Percentiles rank a stretch among this genome's conserved stretches.
phyloP scores from a whole-genome alignment of 2,329 filamentous ascomycete genomes.

The Colletotrichum salicis region DNA sequence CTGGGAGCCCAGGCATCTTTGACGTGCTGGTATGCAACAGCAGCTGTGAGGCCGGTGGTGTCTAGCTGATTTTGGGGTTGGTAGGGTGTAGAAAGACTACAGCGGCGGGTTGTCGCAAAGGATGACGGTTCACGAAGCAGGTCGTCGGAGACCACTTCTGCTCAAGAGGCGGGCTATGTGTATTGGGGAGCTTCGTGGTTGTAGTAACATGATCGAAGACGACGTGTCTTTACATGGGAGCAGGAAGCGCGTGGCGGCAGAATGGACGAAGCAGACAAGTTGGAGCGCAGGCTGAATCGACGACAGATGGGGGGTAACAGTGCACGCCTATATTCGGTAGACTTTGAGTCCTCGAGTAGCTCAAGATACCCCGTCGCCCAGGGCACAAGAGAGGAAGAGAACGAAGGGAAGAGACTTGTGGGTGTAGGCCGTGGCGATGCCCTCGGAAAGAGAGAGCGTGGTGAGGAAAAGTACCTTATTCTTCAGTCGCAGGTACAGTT shows the following conservation, averaged over 20 bases:
- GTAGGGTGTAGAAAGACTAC: background rate
- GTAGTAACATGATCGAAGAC: slow-evolving; percentile 55
- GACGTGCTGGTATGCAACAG: slow-evolving; percentile 15
- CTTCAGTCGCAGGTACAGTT: background rate
- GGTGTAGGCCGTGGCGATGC: background rate
- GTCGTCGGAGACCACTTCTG: slow-evolving; percentile 44
- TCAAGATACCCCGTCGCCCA: background rate
- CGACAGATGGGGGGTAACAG: background rate
- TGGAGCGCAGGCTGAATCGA: background rate
- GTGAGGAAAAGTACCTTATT: background rate
- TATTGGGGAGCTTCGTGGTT: slow-evolving; percentile 47
- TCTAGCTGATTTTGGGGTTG: background rate
- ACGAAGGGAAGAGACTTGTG: background rate
- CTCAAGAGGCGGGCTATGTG: slow-evolving; percentile 49
- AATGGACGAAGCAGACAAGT: background rate
- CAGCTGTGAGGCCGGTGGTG: background rate
- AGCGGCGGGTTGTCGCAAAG: background rate
- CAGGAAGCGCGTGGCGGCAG: slow-evolving; percentile 13
- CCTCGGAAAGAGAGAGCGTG: background rate
- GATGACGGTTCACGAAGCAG: slow-evolving; percentile 37
- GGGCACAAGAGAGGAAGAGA: background rate
- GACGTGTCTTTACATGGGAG: slow-evolving; percentile 44
- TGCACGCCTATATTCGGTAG: background rate
- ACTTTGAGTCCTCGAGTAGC: background rate
- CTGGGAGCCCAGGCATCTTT: slow-evolving; percentile 68